Conservation (phyloP, 495 filamentous ascomycete species). For the Talaromyces nanjingensis region DNA sequence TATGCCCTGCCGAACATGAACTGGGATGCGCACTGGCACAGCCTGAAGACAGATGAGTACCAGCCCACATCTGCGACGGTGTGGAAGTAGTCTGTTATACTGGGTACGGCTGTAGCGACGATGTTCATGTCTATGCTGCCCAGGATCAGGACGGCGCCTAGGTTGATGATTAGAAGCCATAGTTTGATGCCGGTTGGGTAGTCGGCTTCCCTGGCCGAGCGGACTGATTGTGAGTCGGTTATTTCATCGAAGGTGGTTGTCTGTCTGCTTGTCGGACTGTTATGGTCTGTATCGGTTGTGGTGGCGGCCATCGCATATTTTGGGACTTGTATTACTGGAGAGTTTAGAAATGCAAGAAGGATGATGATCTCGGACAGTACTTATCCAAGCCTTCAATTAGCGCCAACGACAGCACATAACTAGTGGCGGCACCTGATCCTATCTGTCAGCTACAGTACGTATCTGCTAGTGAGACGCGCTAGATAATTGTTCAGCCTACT, state of each 20-base stretch:
- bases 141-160: conserved; percentile 1
- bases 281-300: neutral
- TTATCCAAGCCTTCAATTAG: neutral
- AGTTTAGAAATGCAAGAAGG: neutral
- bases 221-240: neutral
- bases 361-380: neutral
- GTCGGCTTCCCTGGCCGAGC: neutral
- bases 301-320: neutral
- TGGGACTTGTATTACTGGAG: neutral
- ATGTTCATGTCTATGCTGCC: conserved; percentile 24
- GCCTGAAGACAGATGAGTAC: conserved; percentile 50
- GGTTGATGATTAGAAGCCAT: conserved; percentile 1
- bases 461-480: neutral
- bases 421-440: neutral
- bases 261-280: neutral
- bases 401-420: neutral
- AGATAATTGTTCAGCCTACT: neutral
- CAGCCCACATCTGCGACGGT: conserved; percentile 40
- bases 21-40: conserved; percentile 47
- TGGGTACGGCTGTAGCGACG: conserved; percentile 42
- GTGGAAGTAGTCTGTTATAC: conserved; percentile 40
- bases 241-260: neutral
- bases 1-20: conserved; percentile 49
- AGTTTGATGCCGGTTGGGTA: neutral
- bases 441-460: neutral